These are phyloP conservation scores for Cinchona pubescens DNA, from an alignment of 257 asterid genomes.

Conservation along the genomic window DNA sequence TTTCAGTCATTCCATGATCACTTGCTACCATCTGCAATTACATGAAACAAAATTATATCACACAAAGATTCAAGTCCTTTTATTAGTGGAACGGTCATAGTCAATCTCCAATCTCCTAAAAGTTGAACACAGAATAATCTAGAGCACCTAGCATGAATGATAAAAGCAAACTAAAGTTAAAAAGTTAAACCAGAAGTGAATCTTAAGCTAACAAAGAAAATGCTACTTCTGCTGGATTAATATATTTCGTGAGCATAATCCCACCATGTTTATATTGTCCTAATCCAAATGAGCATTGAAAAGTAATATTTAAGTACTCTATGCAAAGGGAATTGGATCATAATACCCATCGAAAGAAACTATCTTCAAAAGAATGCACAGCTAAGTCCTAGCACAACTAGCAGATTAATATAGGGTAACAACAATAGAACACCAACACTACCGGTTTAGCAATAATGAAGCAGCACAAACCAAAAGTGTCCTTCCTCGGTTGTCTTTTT, in stretches of 20 bases:
- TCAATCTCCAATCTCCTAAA: neutral
- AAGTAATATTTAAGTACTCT: neutral
- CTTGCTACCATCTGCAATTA: constrained; percentile 69
- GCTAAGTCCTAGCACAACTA: neutral
- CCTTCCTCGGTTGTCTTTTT: constrained; percentile 43
- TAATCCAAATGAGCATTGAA: neutral
- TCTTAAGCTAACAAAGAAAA: neutral
- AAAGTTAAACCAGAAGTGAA: neutral
- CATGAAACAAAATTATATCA: constrained; percentile 20
- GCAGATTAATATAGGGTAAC: constrained; percentile 8
- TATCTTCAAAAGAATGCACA: neutral
- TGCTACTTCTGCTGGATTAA: neutral
- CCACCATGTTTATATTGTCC: neutral
- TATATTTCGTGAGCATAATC: neutral
- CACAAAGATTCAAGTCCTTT: neutral
- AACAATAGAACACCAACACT: constrained; percentile 44
- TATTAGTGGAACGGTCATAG: neutral
- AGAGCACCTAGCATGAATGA: neutral
- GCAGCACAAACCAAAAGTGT: constrained; percentile 98
- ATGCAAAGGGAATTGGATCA: neutral
- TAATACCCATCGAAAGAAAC: neutral
- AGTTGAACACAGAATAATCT: neutral
- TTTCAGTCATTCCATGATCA: constrained; percentile 95
- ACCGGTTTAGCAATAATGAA: constrained; percentile 53
- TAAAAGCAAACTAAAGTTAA: neutral